Evolutionary conservation across 257 asterid genomes (phyloP), one percentile per base, ranked within the genome.

Genomic region (Fraxinus excelsior): DNA sequence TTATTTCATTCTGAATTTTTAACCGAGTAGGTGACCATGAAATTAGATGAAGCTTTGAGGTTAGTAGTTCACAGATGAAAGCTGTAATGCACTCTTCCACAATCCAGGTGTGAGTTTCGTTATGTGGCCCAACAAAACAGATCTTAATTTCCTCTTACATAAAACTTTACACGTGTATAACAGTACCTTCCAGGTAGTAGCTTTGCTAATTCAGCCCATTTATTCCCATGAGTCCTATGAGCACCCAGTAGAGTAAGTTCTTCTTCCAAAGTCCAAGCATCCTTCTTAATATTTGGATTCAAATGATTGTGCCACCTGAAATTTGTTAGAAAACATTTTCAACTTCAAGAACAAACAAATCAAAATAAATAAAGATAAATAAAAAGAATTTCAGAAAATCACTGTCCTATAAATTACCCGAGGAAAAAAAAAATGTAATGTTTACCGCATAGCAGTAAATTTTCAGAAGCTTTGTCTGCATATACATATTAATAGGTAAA

Each of bases 251-350:
- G 88, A 40, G 91, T 89, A 68, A 86, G 91, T 83, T 96, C 99
- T 88, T 96, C 99, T 78, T 96, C 99, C 90, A 90, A 81, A 66
- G 91, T 88, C 99, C 99, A 96, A 34, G 98, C 96, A 75, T 96
- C 99, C 84, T 92, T 93, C 89, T 90, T 96, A 78, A 96, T 96
- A 83, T 82, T 79, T 21, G 99, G 99, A 88, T 96, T 91, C 90
- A 96, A 89, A 90, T 91, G 99, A 87, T 96, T 96, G 90, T 96
- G 98, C 99, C 99, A 96, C 88, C 99, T 96, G 92, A 78, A 77
- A 76, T 72, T 72, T 25, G 62, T 42, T 62, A 73, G 38, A 58
- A 40, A 34, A 38, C 64, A 62, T 29, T 44, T 70, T 58, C 66
- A 21, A 11, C 66, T 58, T 58, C 66, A 58, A 23, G 29, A 21